Percentiles rank a stretch among this genome's conserved stretches.
These are phyloP conservation scores for Podaxis sp. DNA, from an alignment of 768 basidiomycete genomes.

Conservation along the genomic window DNA sequence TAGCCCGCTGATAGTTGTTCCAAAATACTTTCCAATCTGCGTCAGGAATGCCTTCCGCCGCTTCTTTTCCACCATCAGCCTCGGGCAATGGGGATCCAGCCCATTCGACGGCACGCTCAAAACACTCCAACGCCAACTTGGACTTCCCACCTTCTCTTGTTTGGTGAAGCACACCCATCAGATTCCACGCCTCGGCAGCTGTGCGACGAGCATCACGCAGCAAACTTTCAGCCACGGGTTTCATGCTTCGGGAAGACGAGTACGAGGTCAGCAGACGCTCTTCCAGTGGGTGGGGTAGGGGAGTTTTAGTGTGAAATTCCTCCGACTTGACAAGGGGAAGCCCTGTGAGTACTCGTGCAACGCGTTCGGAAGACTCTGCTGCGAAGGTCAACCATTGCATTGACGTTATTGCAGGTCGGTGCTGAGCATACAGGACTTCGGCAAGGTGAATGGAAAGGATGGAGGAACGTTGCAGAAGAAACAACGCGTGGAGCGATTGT, in stretches of 20 bases:
- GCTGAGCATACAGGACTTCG: constrained; percentile 62
- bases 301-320: constrained; percentile 28
- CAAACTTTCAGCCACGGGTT: constrained; percentile 52
- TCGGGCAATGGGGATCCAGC: constrained; percentile 46
- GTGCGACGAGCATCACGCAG: constrained; percentile 70
- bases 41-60: constrained; percentile 55
- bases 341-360: constrained; percentile 54
- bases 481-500: constrained; percentile 62
- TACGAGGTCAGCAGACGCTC: constrained; percentile 43
- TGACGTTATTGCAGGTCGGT: constrained; percentile 39
- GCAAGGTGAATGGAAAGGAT: constrained; percentile 72
- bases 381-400: constrained; percentile 59
- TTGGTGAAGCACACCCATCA: constrained; percentile 69
- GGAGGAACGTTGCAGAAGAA: constrained; percentile 72
- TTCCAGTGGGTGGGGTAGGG: constrained; percentile 22
- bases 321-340: constrained; percentile 34
- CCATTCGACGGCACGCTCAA: constrained; percentile 70
- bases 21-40: constrained; percentile 61
- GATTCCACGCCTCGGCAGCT: constrained; percentile 74
- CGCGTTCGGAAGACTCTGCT: constrained; percentile 66
- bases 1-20: constrained; percentile 59
- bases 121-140: constrained; percentile 55
- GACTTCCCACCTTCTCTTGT: constrained; percentile 32
- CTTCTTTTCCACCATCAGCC: constrained; percentile 31
- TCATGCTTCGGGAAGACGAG: constrained; percentile 48